phyloP scores from a whole-genome alignment of 768 basidiomycete species.

The Ramaria rubella region DNA sequence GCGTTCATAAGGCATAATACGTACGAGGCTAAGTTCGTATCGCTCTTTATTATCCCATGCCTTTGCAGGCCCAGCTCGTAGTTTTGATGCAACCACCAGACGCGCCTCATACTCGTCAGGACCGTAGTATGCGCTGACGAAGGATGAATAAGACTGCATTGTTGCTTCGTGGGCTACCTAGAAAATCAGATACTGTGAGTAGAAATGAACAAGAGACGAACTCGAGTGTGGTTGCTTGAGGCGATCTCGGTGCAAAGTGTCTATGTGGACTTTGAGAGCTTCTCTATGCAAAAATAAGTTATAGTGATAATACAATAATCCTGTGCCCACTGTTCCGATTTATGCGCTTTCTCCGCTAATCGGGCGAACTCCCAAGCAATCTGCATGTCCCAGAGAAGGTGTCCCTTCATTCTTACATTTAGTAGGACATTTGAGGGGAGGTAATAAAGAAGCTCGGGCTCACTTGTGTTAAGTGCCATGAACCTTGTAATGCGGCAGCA shows the following conservation, averaged over 20 bases:
- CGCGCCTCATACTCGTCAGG: conserved; percentile 69
- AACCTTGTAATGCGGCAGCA: conserved; percentile 49
- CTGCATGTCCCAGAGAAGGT: conserved; percentile 62
- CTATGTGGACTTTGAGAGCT: conserved; percentile 42
- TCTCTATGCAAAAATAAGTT: conserved; percentile 26
- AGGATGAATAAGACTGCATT: conserved; percentile 79
- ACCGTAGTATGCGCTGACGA: conserved; percentile 74
- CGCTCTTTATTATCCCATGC: conserved; percentile 58
- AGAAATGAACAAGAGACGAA: conserved; percentile 25
- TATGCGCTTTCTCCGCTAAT: conserved; percentile 36
- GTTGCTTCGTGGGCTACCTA: conserved; percentile 72
- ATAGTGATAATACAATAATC: background rate
- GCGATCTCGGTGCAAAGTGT: conserved; percentile 55
- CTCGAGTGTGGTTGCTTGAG: conserved; percentile 74
- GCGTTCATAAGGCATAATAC: conserved; percentile 15
- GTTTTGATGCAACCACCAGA: conserved; percentile 72
- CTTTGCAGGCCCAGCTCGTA: conserved; percentile 52
- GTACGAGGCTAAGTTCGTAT: conserved; percentile 55
- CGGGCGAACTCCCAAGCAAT: conserved; percentile 69
- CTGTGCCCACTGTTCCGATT: background rate
- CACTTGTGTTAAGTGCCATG: conserved; percentile 60
- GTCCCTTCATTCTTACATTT: conserved; percentile 42
- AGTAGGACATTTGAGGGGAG: background rate
- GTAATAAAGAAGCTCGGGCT: conserved; percentile 6
- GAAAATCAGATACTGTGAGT: background rate